Evolutionary conservation across 1,139 yeast genomes (phyloP), one percentile per base, ranked within the genome.

Genomic region (Zhuliangozyma blackwelliae): DNA sequence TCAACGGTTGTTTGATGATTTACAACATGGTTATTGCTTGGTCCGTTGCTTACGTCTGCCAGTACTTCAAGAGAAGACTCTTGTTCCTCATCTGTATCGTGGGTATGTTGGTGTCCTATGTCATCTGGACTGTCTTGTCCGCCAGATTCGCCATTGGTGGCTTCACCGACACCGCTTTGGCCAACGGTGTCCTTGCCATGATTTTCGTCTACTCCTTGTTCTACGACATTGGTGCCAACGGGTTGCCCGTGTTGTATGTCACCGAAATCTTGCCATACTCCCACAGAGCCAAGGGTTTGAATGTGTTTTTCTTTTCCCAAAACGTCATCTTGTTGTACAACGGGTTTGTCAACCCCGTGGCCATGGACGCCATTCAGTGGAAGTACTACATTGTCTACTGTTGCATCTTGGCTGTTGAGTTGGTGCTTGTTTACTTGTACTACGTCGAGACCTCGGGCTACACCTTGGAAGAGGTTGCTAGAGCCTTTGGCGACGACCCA

Each of bases 351-450:
- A 76, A 76, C 49, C 76, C 82, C 6, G 66, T 78, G 49, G 84
- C 82, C 26, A 70, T 78, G 77, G 77, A 68, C 40, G 72, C 72
- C 27, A 72, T 78, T 45, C 65, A 63, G 29, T 77, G 82, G 81
- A 76, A 73, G 50, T 78, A 76, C 59, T 79, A 78, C 53, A 75
- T 77, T 46, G 79, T 78, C 8, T 77, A 55, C 56, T 59, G 72
- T 45, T 62, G 69, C 53, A 48, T 63, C 28, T 48, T 69, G 32
- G 63, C 57, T 1, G 66, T 63, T 32, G 74, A 69, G 44, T 45
- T 65, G 16, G 39, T 51, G 10, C 54, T 67, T 27, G 70, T 67
- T 28, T 63, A 53, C 48, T 63, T 74, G 57, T 60, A 64, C 48
- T 69, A 60, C 50, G 72, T 74, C 28, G 80, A 75, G 53, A 74